phyloP scores from a whole-genome alignment of 108 stramenopile species.

The Skeletonema menzelii region DNA sequence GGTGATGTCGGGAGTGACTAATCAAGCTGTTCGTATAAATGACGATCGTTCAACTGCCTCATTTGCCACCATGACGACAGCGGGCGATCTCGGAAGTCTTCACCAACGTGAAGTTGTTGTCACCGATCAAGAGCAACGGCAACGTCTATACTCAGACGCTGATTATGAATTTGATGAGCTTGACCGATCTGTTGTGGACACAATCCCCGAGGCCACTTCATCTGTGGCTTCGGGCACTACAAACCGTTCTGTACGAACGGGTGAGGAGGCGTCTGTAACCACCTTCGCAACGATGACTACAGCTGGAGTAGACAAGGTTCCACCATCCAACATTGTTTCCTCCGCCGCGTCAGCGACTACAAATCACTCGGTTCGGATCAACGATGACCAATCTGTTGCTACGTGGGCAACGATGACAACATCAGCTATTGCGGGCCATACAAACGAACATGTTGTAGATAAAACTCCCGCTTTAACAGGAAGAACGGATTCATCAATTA shows the following conservation, averaged over 20 bases:
- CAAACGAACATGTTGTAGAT: slow-evolving; percentile 8
- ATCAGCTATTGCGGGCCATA: not conserved
- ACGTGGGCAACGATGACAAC: slow-evolving; percentile 45
- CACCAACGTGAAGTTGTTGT: slow-evolving; percentile 2
- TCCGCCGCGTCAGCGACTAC: slow-evolving; percentile 18
- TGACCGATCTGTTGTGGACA: slow-evolving; percentile 17
- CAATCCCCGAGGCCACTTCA: slow-evolving; percentile 20
- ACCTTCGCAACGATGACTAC: slow-evolving; percentile 45
- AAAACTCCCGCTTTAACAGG: slow-evolving; percentile 1
- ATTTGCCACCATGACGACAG: slow-evolving; percentile 23
- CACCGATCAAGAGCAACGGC: not conserved
- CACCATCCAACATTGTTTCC: not conserved
- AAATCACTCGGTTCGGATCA: slow-evolving; percentile 18
- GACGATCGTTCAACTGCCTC: slow-evolving; percentile 26
- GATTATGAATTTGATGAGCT: slow-evolving; percentile 15
- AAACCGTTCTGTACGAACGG: slow-evolving; percentile 23
- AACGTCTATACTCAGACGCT: not conserved
- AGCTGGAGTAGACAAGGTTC: slow-evolving; percentile 18
- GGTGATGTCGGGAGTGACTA: slow-evolving; percentile 16
- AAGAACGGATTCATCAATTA: slow-evolving; percentile 7
- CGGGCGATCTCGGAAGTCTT: slow-evolving; percentile 23
- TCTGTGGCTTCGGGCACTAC: slow-evolving; percentile 27
- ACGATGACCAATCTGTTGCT: slow-evolving; percentile 45
- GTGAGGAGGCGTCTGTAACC: slow-evolving; percentile 27
- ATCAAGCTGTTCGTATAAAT: slow-evolving; percentile 9